These are phyloP conservation scores for Xylaria polymorpha DNA, from an alignment of 2,329 filamentous ascomycete species.

Conservation along the genomic window DNA sequence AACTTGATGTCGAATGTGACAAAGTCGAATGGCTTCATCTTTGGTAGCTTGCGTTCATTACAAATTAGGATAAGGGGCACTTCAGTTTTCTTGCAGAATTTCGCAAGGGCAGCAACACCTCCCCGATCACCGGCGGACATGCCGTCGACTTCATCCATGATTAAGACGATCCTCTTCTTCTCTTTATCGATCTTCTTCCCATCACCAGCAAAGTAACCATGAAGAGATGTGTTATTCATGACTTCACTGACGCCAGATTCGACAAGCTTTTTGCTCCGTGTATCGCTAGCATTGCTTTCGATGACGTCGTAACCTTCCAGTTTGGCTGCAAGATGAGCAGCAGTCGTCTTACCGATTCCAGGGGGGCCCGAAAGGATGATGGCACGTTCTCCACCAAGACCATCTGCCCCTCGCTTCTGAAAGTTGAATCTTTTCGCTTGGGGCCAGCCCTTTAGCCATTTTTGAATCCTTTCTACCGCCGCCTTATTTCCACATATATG, in stretches of 20 bases:
- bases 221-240: constrained; percentile 90
- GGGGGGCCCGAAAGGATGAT: constrained; percentile 95
- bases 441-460: constrained; percentile 86
- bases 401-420: constrained; percentile 84
- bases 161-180: constrained; percentile 94
- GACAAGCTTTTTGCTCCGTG: constrained; percentile 94
- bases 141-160: constrained; percentile 99
- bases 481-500: constrained; percentile 97
- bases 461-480: constrained; percentile 88
- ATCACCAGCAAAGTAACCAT: constrained; percentile 89
- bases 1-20: constrained; percentile 88
- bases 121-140: constrained; percentile 98
- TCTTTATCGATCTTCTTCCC: constrained; percentile 80
- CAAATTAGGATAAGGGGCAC: constrained; percentile 97
- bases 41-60: constrained; percentile 90
- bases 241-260: constrained; percentile 89
- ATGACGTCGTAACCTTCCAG: constrained; percentile 93
- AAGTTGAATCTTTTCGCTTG: constrained; percentile 84
- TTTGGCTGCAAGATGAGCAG: constrained; percentile 92
- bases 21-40: constrained; percentile 98
- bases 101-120: constrained; percentile 92
- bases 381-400: constrained; percentile 84
- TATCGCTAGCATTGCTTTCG: constrained; percentile 96
- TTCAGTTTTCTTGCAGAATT: constrained; percentile 94
- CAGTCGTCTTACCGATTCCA: constrained; percentile 97